A percentile compares a stretch with the other conserved stretches of the same genome.
Conservation (phyloP, 225 moss, liverwort and hornwort genomes). For the Antitrichia curtipendula region DNA sequence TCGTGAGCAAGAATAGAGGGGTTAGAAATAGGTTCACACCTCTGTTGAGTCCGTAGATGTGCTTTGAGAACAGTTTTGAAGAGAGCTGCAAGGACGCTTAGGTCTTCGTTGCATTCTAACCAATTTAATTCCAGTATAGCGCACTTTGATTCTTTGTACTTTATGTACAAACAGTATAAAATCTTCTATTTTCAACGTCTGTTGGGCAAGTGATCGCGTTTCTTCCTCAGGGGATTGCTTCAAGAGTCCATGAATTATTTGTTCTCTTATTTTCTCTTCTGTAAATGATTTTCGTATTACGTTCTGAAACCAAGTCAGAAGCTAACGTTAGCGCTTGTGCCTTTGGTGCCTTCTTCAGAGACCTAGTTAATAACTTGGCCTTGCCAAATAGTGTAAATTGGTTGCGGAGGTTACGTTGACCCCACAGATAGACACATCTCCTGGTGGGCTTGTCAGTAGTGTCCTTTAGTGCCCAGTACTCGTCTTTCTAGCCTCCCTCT, state of each 20-base stretch:
- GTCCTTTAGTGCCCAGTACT: background rate
- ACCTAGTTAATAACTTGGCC: background rate
- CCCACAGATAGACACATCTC: background rate
- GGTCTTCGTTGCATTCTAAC: too few species aligned
- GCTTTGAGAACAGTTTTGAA: too few species aligned
- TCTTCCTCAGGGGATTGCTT: background rate
- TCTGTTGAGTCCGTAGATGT: too few species aligned
- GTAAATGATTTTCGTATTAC: background rate
- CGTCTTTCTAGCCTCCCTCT: background rate
- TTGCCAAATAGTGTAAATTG: background rate
- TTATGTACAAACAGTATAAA: slow-evolving; percentile 34
- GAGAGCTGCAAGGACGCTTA: too few species aligned
- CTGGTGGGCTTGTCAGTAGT: background rate
- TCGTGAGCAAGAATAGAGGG: too few species aligned
- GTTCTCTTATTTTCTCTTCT: background rate
- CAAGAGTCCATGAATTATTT: background rate
- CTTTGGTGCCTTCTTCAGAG: background rate
- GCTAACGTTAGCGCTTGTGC: background rate
- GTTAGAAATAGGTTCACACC: too few species aligned
- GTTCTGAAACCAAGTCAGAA: background rate
- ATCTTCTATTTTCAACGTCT: slow-evolving; percentile 1
- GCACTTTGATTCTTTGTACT: too few species aligned
- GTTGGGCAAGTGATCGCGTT: background rate
- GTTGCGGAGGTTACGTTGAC: background rate
- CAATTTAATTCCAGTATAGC: too few species aligned